A percentile compares a stretch with the other conserved stretches of the same genome.
These are phyloP conservation scores for Triadica sebifera DNA, from an alignment of 345 rosid species.

Conservation along the genomic window DNA sequence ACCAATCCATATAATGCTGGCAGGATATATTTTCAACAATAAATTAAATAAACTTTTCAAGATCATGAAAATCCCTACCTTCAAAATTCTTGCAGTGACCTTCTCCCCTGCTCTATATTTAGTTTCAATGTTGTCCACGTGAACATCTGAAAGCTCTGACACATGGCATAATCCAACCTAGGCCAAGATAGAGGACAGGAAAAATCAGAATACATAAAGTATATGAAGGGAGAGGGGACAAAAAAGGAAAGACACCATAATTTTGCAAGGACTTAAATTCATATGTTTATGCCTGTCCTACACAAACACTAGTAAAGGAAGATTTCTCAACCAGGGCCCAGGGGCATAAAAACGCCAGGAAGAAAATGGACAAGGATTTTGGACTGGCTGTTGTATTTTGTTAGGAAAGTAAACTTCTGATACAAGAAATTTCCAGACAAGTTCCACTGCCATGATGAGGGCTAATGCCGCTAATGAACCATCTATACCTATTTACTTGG, in stretches of 20 bases:
- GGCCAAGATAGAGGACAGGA: conserved; percentile 7
- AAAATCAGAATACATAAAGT: background rate
- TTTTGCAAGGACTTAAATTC: background rate
- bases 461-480: background rate
- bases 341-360: background rate
- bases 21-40: background rate
- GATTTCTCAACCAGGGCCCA: background rate
- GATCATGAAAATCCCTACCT: conserved; percentile 41
- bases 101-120: conserved; percentile 72
- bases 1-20: no score
- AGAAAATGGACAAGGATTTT: background rate
- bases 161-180: conserved; percentile 95
- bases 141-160: conserved; percentile 74
- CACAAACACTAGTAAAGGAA: background rate
- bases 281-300: background rate
- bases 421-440: background rate
- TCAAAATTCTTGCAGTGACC: conserved; percentile 72
- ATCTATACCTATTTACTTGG: conserved; percentile 1
- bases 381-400: background rate
- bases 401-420: background rate
- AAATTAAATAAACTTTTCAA: background rate
- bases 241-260: background rate
- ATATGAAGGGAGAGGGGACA: background rate
- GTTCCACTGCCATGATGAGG: background rate
- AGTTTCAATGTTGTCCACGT: conserved; percentile 49